Conservation (phyloP, 495 filamentous ascomycete species). For the Neurospora tetraspora region DNA sequence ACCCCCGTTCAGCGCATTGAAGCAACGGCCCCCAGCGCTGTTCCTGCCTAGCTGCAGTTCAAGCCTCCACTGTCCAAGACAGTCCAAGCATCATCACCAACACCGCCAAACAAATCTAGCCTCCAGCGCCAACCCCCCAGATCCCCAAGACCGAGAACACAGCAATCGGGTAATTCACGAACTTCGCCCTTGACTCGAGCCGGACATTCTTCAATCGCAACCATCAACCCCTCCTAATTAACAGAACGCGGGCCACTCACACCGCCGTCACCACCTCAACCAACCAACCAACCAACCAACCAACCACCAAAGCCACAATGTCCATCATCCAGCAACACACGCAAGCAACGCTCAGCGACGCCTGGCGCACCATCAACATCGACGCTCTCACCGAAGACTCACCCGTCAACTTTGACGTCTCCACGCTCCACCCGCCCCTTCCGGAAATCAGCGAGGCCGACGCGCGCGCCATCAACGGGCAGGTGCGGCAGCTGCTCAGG, state of each 20-base stretch:
- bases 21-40: neutral
- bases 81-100: neutral
- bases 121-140: neutral
- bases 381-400: constrained; percentile 84
- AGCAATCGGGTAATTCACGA: neutral
- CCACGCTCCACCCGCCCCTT: constrained; percentile 64
- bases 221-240: neutral
- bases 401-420: constrained; percentile 73
- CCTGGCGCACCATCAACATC: constrained; percentile 91
- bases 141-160: neutral
- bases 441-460: constrained; percentile 57
- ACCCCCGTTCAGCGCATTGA: neutral
- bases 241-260: neutral
- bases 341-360: constrained; percentile 39
- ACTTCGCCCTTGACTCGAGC: neutral
- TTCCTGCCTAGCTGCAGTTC: neutral
- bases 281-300: neutral
- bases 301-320: constrained; percentile 24
- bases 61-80: neutral
- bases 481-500: constrained; percentile 77
- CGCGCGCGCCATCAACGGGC: constrained; percentile 58
- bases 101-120: neutral
- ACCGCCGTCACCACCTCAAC: neutral
- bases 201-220: neutral
- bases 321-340: constrained; percentile 49